These are phyloP conservation scores for Rhododendron molle DNA, from an alignment of 148 eudicot species.

Conservation along the genomic window DNA sequence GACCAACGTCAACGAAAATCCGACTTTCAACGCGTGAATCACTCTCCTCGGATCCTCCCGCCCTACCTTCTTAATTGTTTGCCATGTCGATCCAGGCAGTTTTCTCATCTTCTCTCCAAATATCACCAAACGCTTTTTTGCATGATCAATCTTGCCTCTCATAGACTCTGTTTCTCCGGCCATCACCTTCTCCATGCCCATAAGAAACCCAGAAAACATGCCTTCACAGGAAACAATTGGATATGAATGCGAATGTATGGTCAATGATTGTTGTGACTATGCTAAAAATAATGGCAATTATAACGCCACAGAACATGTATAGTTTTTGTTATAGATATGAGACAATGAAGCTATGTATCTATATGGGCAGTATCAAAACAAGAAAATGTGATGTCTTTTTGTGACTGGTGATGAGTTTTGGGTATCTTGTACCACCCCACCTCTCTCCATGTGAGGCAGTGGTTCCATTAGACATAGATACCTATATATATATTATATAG, in stretches of 20 bases:
- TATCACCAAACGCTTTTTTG: neutral
- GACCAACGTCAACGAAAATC: slow-evolving; percentile 67
- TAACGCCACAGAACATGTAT: neutral
- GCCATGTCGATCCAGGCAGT: slow-evolving; percentile 25
- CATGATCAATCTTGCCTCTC: slow-evolving; percentile 9
- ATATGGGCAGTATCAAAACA: neutral
- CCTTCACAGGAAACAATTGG: neutral
- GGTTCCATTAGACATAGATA: neutral
- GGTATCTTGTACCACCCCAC: neutral
- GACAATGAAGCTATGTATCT: neutral
- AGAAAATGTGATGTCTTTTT: neutral
- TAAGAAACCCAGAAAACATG: slow-evolving; percentile 2
- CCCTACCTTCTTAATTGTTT: slow-evolving; percentile 49
- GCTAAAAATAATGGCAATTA: neutral
- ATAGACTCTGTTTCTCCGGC: neutral
- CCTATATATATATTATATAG: neutral
- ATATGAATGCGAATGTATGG: neutral
- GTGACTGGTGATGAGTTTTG: neutral
- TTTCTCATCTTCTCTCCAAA: slow-evolving; percentile 16
- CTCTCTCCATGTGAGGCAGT: neutral
- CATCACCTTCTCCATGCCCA: slow-evolving; percentile 4
- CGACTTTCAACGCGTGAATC: slow-evolving; percentile 79
- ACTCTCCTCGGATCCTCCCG: slow-evolving; percentile 69
- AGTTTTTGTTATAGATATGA: neutral
- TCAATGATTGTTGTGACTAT: slow-evolving; percentile 9